A percentile compares a stretch with the other conserved stretches of the same genome.
phyloP scores from a whole-genome alignment of 2,329 filamentous ascomycete genomes.

The Chaetomium strumarium region DNA sequence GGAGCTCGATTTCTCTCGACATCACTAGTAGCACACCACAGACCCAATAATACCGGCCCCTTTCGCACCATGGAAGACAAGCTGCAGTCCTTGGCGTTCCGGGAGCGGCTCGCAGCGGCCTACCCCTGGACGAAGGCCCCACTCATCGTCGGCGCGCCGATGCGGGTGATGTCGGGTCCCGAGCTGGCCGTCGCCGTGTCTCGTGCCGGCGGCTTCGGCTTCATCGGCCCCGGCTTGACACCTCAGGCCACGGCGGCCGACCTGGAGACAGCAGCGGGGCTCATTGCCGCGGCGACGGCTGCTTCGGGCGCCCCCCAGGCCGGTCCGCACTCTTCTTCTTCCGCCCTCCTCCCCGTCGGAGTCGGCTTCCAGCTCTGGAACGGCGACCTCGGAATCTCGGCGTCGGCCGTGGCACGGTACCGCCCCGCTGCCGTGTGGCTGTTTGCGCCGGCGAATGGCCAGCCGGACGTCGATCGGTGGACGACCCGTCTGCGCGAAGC shows the following conservation, averaged over 20 bases:
- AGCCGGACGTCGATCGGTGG: slow-evolving; percentile 39
- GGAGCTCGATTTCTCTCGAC: too few relatives aligned
- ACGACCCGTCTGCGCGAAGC: slow-evolving; percentile 36
- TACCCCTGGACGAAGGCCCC: slow-evolving; percentile 52
- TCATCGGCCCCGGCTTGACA: slow-evolving; percentile 37
- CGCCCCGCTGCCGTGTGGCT: slow-evolving; percentile 41
- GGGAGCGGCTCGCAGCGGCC: not conserved
- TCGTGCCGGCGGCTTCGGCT: slow-evolving; percentile 63
- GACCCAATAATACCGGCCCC: too few relatives aligned
- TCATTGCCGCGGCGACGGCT: too few relatives aligned
- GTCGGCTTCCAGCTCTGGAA: slow-evolving; percentile 44
- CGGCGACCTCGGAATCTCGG: slow-evolving; percentile 31
- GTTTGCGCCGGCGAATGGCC: slow-evolving; percentile 37
- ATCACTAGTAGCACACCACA: too few relatives aligned
- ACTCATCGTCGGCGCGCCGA: slow-evolving; percentile 59
- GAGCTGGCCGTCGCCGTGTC: slow-evolving; percentile 56
- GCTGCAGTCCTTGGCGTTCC: slow-evolving; percentile 8
- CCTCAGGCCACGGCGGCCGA: slow-evolving; percentile 29
- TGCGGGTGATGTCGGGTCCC: slow-evolving; percentile 57
- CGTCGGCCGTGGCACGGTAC: slow-evolving; percentile 28
- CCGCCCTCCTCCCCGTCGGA: slow-evolving; percentile 43
- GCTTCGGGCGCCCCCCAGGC: slow-evolving; percentile 11
- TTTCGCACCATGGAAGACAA: not conserved
- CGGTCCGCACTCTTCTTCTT: not conserved
- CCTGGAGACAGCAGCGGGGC: slow-evolving; percentile 26